Percentiles rank a stretch among this genome's conserved stretches.
Conservation (phyloP, 2,329 filamentous ascomycete species). For the Apiospora arundinis region DNA sequence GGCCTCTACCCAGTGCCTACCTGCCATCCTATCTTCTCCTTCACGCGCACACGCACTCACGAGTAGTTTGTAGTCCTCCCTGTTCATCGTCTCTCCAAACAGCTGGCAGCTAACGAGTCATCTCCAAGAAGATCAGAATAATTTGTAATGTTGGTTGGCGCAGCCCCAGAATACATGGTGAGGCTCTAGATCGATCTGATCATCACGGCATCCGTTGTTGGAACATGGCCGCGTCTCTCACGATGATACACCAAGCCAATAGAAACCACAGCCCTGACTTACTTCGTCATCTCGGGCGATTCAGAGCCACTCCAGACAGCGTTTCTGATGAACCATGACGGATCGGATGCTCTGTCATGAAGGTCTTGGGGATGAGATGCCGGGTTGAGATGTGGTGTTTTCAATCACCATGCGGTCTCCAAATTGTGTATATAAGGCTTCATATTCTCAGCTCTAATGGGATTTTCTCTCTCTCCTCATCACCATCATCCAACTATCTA, state of each 20-base stretch:
- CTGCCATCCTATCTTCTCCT: background rate
- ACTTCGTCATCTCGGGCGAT: background rate
- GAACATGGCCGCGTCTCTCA: background rate
- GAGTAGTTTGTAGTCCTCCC: background rate
- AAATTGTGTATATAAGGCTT: background rate
- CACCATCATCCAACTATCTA: constrained; percentile 16
- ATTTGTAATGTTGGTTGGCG: constrained; percentile 3
- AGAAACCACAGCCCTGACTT: background rate
- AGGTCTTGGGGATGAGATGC: constrained; percentile 3
- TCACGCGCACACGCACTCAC: background rate
- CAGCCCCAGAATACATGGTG: background rate
- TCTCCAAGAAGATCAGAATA: background rate
- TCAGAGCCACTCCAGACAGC: background rate
- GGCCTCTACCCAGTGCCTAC: background rate
- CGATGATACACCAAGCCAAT: background rate
- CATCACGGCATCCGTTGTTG: constrained; percentile 16
- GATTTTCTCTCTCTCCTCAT: background rate
- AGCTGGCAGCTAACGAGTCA: background rate
- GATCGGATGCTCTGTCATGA: background rate
- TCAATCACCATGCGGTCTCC: background rate
- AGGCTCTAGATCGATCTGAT: background rate
- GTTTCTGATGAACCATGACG: constrained; percentile 4
- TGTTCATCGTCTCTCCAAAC: background rate
- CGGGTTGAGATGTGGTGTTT: background rate
- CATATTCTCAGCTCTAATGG: background rate